Evolutionary conservation across 495 filamentous ascomycete species (phyloP).

Genomic region (Podospora conica): DNA sequence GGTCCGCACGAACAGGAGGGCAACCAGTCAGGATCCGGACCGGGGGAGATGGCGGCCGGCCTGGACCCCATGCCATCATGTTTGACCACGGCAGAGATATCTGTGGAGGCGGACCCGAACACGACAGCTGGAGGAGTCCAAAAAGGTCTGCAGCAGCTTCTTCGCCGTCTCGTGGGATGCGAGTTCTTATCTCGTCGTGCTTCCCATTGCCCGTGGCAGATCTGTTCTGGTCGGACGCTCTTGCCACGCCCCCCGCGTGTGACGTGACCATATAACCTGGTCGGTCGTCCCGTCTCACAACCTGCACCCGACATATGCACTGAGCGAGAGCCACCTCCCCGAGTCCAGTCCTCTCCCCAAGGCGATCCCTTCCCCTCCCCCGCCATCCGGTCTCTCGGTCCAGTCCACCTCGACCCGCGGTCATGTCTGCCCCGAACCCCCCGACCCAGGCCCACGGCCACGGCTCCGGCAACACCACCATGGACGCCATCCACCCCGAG

Average conservation of each 20-base stretch:
- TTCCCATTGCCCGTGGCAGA: neutral
- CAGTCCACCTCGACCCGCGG: neutral
- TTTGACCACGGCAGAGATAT: neutral
- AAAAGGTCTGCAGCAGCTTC: neutral
- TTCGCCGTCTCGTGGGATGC: neutral
- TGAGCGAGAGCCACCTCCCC: neutral
- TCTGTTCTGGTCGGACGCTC: neutral
- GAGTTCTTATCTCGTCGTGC: neutral
- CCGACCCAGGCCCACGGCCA: neutral
- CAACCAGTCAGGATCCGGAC: neutral
- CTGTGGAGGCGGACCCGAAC: neutral
- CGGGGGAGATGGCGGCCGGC: neutral
- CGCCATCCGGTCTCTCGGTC: too few relatives aligned
- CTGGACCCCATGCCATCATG: neutral
- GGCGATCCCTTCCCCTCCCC: neutral
- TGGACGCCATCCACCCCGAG: constrained; percentile 7
- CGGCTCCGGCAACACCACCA: neutral
- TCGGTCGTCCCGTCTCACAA: neutral
- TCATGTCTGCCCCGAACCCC: neutral
- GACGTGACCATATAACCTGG: neutral
- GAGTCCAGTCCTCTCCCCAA: neutral
- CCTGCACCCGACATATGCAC: neutral
- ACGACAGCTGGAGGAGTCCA: neutral
- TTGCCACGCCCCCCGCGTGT: neutral
- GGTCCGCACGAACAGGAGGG: neutral